A percentile compares a stretch with the other conserved stretches of the same genome.
Evolutionary conservation across 768 basidiomycete species (phyloP).

Genomic region (Scleroderma citrinum): DNA sequence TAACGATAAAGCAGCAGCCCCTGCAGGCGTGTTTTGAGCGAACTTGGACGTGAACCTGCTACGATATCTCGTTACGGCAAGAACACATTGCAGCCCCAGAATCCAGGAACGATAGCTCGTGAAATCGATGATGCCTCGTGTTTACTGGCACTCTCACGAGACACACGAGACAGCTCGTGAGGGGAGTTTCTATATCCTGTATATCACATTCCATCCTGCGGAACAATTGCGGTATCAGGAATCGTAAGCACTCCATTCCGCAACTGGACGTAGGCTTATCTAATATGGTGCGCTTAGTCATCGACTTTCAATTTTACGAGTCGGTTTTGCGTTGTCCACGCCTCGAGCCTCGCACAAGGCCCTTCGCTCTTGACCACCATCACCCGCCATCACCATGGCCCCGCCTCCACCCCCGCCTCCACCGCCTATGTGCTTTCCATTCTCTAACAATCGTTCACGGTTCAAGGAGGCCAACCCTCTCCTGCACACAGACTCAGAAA

Average conservation of each 20-base stretch:
- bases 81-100: not conserved
- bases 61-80: not conserved
- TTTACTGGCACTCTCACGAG: not conserved
- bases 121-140: not conserved
- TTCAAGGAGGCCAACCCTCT: slow-evolving; percentile 26
- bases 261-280: not conserved
- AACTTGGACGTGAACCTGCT: not conserved
- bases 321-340: slow-evolving; percentile 8
- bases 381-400: slow-evolving; percentile 35
- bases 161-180: not conserved
- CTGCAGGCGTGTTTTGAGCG: not conserved
- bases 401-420: slow-evolving; percentile 43
- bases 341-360: slow-evolving; percentile 10
- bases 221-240: not conserved
- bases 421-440: slow-evolving; percentile 59
- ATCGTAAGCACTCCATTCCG: not conserved
- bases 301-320: not conserved
- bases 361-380: slow-evolving; percentile 13
- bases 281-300: not conserved
- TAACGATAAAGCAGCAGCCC: not conserved
- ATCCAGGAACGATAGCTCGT: not conserved
- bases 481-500: slow-evolving; percentile 32
- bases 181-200: not conserved
- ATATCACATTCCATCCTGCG: not conserved
- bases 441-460: slow-evolving; percentile 28